Conservation (phyloP, 1,139 yeast species). For the Magnusiomyces fungicola region DNA sequence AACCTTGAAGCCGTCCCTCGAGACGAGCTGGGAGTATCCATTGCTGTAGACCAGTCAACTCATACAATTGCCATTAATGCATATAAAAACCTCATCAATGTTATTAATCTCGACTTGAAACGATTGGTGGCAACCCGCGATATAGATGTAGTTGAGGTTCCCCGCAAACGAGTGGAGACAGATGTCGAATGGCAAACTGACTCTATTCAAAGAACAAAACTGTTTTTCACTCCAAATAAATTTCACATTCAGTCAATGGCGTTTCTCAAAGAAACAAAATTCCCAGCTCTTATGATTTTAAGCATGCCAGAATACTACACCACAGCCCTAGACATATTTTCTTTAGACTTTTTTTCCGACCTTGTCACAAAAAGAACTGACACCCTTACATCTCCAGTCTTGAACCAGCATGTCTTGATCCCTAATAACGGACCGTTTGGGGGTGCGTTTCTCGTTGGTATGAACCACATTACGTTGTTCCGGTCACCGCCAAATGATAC, state of each 20-base stretch:
- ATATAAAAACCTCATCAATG: neutral
- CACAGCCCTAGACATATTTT: neutral
- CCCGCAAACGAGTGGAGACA: too few species aligned
- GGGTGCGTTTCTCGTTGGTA: neutral
- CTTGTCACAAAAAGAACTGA: neutral
- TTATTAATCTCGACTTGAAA: neutral
- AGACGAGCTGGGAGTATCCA: neutral
- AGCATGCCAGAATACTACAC: neutral
- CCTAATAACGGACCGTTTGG: constrained; percentile 2
- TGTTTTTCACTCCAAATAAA: neutral
- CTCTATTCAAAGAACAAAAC: too few species aligned
- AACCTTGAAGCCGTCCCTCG: neutral
- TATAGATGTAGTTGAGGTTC: too few species aligned
- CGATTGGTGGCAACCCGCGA: too few species aligned
- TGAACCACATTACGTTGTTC: neutral
- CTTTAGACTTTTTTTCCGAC: neutral
- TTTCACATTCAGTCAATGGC: neutral
- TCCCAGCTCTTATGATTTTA: neutral
- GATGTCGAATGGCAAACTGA: too few species aligned
- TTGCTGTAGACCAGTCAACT: neutral
- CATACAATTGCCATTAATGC: neutral
- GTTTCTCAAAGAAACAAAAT: neutral
- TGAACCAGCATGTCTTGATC: neutral
- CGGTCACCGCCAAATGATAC: neutral
- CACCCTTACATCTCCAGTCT: neutral